A percentile compares a stretch with the other conserved stretches of the same genome.
Evolutionary conservation across 371 early-diverging fungal species (phyloP).

Genomic region (Circinella umbellata): DNA sequence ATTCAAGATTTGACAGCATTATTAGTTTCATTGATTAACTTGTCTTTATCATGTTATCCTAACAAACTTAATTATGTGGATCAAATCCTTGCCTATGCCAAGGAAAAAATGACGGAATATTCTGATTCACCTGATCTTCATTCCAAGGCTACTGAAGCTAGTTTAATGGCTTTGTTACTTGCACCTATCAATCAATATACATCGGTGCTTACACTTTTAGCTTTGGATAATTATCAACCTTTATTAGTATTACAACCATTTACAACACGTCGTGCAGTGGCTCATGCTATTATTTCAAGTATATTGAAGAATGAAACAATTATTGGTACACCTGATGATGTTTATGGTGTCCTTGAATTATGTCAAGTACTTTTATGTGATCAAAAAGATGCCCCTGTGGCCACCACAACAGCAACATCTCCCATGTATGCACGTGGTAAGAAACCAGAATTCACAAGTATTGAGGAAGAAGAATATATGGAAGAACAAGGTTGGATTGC

Average conservation of each 20-base stretch:
- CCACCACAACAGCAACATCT: slow-evolving; percentile 23
- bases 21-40: slow-evolving; percentile 81
- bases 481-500: slow-evolving; percentile 89
- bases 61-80: slow-evolving; percentile 86
- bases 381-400: slow-evolving; percentile 64
- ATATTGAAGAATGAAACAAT: slow-evolving; percentile 68
- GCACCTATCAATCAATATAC: slow-evolving; percentile 78
- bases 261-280: slow-evolving; percentile 79
- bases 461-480: slow-evolving; percentile 72
- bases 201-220: slow-evolving; percentile 63
- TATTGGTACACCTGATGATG: slow-evolving; percentile 77
- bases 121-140: slow-evolving; percentile 60
- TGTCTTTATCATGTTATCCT: slow-evolving; percentile 92
- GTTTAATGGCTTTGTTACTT: slow-evolving; percentile 68
- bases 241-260: slow-evolving; percentile 83
- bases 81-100: slow-evolving; percentile 85
- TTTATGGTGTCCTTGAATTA: slow-evolving; percentile 81
- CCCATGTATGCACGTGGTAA: slow-evolving; percentile 24
- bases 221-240: slow-evolving; percentile 73
- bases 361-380: slow-evolving; percentile 82
- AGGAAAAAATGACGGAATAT: slow-evolving; percentile 61
- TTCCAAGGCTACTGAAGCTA: slow-evolving; percentile 61
- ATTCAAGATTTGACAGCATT: slow-evolving; percentile 90
- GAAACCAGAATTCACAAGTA: slow-evolving; percentile 32
- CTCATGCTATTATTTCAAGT: slow-evolving; percentile 73